Conservation (phyloP, 139 green algal species). For the Desmodesmus armatus region DNA sequence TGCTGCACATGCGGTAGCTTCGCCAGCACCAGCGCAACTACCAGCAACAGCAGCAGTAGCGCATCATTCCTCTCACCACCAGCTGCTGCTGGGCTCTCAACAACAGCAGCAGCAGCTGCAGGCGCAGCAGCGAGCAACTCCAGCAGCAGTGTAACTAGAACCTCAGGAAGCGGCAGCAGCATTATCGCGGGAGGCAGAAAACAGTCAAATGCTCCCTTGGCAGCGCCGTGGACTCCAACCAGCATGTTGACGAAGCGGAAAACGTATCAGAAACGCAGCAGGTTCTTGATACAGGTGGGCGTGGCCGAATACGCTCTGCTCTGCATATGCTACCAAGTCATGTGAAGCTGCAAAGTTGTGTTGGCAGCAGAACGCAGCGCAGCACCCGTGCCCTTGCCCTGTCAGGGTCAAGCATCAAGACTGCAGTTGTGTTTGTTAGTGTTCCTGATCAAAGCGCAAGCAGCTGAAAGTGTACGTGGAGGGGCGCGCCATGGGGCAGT, state of each 20-base stretch:
- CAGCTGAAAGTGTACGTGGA: too few relatives aligned
- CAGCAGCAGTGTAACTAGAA: not conserved
- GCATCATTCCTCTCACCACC: not conserved
- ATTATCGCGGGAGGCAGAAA: not conserved
- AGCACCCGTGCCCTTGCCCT: too few relatives aligned
- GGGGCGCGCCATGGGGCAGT: too few relatives aligned
- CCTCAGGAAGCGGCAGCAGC: slow-evolving; percentile 40
- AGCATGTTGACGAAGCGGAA: slow-evolving; percentile 51
- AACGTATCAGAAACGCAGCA: slow-evolving; percentile 54
- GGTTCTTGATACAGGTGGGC: slow-evolving; percentile 55
- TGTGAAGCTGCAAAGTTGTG: too few relatives aligned
- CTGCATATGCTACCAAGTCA: too few relatives aligned
- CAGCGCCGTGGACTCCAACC: slow-evolving; percentile 59
- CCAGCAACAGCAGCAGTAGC: not conserved
- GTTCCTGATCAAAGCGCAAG: too few relatives aligned
- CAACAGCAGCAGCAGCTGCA: not conserved
- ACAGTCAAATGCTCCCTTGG: not conserved
- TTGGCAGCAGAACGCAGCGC: too few relatives aligned
- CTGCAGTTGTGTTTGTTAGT: too few relatives aligned
- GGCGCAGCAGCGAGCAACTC: slow-evolving; percentile 5
- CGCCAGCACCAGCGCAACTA: not conserved
- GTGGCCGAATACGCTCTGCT: too few relatives aligned
- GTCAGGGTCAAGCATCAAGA: too few relatives aligned
- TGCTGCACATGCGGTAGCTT: too few relatives aligned
- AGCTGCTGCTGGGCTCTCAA: not conserved